Percentiles rank a stretch among this genome's conserved stretches.
Evolutionary conservation across 768 basidiomycete species (phyloP).

Genomic region (Auricularia sp.): DNA sequence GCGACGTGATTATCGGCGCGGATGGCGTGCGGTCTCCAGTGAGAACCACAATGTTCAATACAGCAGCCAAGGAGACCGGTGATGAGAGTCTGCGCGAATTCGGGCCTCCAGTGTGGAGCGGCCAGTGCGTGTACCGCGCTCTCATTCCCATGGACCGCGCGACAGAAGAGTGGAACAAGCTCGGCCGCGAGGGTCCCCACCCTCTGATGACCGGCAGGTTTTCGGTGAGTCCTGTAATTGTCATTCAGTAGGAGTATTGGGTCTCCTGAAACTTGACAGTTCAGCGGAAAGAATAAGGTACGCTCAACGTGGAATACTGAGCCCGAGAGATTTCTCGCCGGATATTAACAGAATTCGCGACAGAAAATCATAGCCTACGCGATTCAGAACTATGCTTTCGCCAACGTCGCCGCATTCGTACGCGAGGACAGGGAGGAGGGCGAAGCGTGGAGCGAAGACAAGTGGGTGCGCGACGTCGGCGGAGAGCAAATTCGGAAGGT

Average conservation of each 20-base stretch:
- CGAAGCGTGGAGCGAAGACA: background rate
- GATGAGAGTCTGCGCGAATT: conserved; percentile 17
- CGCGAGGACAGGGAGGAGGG: background rate
- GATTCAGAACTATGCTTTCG: background rate
- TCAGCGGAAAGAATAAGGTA: background rate
- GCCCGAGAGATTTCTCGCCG: background rate
- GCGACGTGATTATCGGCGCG: conserved; percentile 61
- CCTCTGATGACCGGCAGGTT: conserved; percentile 4
- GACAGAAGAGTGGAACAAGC: background rate
- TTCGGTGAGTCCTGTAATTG: background rate
- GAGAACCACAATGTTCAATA: conserved; percentile 26
- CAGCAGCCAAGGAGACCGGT: conserved; percentile 11
- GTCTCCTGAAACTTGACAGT: background rate
- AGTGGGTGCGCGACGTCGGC: background rate
- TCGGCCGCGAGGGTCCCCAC: background rate
- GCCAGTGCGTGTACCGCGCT: conserved; percentile 3
- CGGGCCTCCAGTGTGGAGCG: background rate
- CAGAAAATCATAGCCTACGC: background rate
- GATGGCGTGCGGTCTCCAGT: conserved; percentile 55
- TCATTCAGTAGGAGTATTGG: background rate
- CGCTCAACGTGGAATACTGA: background rate
- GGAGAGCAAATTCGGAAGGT: background rate
- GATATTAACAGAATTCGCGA: background rate
- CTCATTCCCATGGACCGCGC: conserved; percentile 16
- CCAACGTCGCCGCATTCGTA: conserved; percentile 4